Evolutionary conservation across 805 yeast genomes (phyloP).

Genomic region (Wickerhamiella kurtzmanii): DNA sequence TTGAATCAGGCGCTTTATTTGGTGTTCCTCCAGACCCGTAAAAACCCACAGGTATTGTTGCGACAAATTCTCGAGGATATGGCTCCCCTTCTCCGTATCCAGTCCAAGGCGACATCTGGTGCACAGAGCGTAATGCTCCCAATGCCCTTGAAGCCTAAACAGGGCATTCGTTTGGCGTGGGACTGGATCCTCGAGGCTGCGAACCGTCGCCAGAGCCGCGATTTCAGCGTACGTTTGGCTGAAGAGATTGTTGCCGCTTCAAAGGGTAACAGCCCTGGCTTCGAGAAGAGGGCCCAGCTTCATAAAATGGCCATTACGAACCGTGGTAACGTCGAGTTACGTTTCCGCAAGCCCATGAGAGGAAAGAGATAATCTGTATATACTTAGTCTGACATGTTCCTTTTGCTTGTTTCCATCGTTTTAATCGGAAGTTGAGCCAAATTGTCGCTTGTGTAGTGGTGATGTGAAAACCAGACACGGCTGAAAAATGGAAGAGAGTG

Average conservation of each 20-base stretch:
- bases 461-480: too few relatives aligned
- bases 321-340: conserved; percentile 31
- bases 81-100: conserved; percentile 73
- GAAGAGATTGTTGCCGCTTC: conserved; percentile 74
- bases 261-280: conserved; percentile 68
- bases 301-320: conserved; percentile 81
- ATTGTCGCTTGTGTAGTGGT: too few relatives aligned
- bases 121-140: conserved; percentile 78
- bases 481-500: too few relatives aligned
- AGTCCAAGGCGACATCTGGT: conserved; percentile 66
- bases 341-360: background rate
- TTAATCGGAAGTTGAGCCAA: too few relatives aligned
- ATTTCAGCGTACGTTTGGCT: conserved; percentile 74
- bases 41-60: conserved; percentile 67
- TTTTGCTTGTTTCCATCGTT: too few relatives aligned
- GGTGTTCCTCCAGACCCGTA: conserved; percentile 54
- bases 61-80: conserved; percentile 62
- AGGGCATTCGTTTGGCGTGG: conserved; percentile 77
- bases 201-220: conserved; percentile 61
- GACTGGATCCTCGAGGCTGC: conserved; percentile 83
- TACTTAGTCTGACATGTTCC: background rate
- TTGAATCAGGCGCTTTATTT: conserved; percentile 70
- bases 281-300: conserved; percentile 67
- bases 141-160: conserved; percentile 65
- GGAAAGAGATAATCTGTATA: background rate